Base-by-base conservation (phyloP, 1,139 yeast genomes). In the Hemisphaericaspora lyxosophila region DNA sequence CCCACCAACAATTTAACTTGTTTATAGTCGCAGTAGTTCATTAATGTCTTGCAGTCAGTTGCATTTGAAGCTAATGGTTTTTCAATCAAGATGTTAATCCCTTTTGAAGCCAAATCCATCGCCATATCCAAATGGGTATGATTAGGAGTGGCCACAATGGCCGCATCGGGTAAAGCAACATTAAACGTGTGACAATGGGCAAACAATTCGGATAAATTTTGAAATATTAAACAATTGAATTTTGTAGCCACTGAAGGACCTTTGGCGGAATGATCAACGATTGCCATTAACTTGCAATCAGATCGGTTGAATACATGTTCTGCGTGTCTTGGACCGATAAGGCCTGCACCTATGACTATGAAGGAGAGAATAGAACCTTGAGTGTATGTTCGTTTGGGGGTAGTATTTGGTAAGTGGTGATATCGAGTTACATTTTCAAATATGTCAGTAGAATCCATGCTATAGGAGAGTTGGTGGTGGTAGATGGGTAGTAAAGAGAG, bases 261-360 rank as follows among this genome's bases (percentile, higher is more conserved):
- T 36, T 67, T 67, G 2, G 58, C 55, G 3, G 70, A 64, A 39
- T 67, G 72, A 45, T 68, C 74, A 17, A 68, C 60, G 2, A 67
- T 55, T 27, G 70, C 72, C 46, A 62, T 55, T 22, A 67, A 47
- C 15, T 52, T 43, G 44, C 62, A 59, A 40, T 60, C 68, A 4
- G 51, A 40, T 19, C 67, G 40, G 19, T 48, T 35, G 20, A 34
- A 36, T 17, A 67, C 57, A 42, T 67, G 73, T 29, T 51, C 48
- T 6, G 71, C 71, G 46, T 67, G 73, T 31, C 73, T 57, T 7
- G 73, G 73, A 1, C 73, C 73, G 27, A 67, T 67, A n/a, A 67
- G 53, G 0, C 73, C 73, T 4, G 70, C 70, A 3, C 73, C 73
- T 26, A 43, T 36, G 4, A 42, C 43, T 16, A 44, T 35, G 23